A percentile compares a stretch with the other conserved stretches of the same genome.
phyloP scores from a whole-genome alignment of 345 rosid genomes.

The Brassica juncea region DNA sequence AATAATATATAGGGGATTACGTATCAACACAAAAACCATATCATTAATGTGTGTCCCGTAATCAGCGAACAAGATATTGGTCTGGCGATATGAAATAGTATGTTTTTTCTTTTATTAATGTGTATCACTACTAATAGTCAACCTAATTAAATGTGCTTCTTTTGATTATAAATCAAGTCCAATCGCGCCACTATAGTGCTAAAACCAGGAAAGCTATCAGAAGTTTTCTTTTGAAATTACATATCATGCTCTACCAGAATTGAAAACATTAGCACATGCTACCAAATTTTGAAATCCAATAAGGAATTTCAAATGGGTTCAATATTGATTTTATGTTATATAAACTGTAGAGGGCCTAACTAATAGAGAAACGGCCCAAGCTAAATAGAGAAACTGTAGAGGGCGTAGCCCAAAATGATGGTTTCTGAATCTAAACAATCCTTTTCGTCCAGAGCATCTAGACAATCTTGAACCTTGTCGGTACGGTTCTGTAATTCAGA shows the following conservation, averaged over 20 bases:
- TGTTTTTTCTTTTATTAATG: background rate
- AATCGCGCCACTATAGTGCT: background rate
- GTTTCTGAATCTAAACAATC: background rate
- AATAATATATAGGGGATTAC: too few species aligned
- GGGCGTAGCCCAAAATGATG: background rate
- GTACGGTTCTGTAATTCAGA: background rate
- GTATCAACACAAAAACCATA: background rate
- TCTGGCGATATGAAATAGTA: conserved; percentile 1
- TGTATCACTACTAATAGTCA: background rate
- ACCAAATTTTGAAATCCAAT: background rate
- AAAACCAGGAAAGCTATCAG: background rate
- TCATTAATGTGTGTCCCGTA: conserved; percentile 13
- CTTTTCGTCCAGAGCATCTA: background rate
- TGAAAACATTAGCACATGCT: background rate
- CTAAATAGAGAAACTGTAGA: background rate
- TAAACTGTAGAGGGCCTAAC: background rate
- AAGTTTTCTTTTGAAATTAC: background rate
- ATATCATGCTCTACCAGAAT: background rate
- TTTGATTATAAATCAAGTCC: background rate
- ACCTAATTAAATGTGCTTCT: background rate
- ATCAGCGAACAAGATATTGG: conserved; percentile 6
- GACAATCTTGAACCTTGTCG: background rate
- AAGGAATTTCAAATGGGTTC: background rate
- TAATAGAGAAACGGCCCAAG: background rate
- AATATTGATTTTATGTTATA: background rate